Percentiles rank a stretch among this genome's conserved stretches.
These are phyloP conservation scores for Daldinia vernicosa DNA, from an alignment of 495 filamentous ascomycete species.

Conservation along the genomic window DNA sequence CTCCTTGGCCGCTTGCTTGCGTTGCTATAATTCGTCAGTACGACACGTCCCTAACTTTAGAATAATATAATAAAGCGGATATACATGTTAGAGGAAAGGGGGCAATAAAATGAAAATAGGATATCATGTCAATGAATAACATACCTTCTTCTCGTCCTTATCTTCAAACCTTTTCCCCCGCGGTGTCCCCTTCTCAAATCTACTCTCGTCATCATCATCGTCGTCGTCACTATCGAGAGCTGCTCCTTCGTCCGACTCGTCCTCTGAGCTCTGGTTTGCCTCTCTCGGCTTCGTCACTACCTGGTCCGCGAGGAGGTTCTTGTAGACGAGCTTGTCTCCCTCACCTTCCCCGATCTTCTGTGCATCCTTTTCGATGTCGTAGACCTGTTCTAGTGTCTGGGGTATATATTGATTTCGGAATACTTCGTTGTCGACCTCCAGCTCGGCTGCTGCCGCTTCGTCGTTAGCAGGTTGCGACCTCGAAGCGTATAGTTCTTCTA, in stretches of 20 bases:
- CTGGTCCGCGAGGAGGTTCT: constrained; percentile 77
- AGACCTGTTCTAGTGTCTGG: constrained; percentile 91
- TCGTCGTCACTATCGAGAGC: constrained; percentile 54
- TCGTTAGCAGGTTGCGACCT: constrained; percentile 47
- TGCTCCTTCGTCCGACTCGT: constrained; percentile 52
- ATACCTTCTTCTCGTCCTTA: constrained; percentile 83
- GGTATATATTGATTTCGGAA: constrained; percentile 96
- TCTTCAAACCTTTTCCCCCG: constrained; percentile 90
- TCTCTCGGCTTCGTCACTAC: constrained; percentile 54
- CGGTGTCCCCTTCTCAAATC: constrained; percentile 72
- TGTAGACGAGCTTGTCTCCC: constrained; percentile 79
- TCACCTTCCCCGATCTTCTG: constrained; percentile 76
- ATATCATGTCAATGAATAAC: constrained; percentile 1
- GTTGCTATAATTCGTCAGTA: constrained; percentile 60
- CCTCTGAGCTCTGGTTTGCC: constrained; percentile 46
- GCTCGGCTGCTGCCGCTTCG: constrained; percentile 57
- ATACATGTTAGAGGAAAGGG: neutral
- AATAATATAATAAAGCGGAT: no score
- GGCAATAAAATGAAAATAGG: neutral
- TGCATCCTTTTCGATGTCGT: constrained; percentile 91
- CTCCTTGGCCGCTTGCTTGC: constrained; percentile 92
- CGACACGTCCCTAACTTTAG: neutral
- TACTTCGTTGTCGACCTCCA: constrained; percentile 84
- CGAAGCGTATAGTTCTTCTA: constrained; percentile 59
- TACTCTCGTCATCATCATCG: constrained; percentile 57